Conservation (phyloP, 192 early-diverging fungal genomes). For the Lobosporangium transversale region DNA sequence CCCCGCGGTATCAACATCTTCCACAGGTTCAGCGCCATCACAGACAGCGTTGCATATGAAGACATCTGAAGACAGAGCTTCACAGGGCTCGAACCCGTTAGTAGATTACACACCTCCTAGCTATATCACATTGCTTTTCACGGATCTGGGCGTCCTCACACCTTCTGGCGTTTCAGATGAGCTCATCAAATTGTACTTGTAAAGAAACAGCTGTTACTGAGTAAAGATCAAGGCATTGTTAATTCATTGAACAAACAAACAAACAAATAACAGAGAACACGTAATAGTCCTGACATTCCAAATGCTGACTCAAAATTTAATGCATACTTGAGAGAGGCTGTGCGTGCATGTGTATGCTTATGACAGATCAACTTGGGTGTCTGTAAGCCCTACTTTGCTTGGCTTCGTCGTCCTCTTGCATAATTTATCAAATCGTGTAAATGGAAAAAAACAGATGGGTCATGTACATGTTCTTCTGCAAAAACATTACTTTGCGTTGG, state of each 20-base stretch:
- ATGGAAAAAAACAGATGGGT: too few species aligned
- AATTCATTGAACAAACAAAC: background rate
- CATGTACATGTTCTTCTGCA: too few species aligned
- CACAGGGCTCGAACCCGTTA: conserved; percentile 71
- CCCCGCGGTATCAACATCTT: conserved; percentile 7
- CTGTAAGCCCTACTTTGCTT: too few species aligned
- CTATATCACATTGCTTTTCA: conserved; percentile 87
- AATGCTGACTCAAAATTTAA: too few species aligned
- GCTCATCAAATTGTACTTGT: conserved; percentile 84
- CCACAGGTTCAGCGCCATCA: conserved; percentile 21
- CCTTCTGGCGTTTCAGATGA: conserved; percentile 90
- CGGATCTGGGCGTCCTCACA: conserved; percentile 91
- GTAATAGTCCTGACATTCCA: too few species aligned
- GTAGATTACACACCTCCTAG: conserved; percentile 96
- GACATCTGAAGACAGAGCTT: conserved; percentile 34
- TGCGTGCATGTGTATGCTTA: too few species aligned
- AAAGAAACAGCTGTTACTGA: conserved; percentile 18
- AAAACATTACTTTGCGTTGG: too few species aligned
- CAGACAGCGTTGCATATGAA: conserved; percentile 48
- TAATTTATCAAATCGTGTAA: too few species aligned
- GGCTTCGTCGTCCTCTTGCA: too few species aligned
- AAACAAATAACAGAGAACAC: too few species aligned
- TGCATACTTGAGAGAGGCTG: too few species aligned
- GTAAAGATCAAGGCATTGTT: background rate
- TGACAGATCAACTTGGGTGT: too few species aligned